Conservation (phyloP, 495 filamentous ascomycete species). For the Trichoderma orchidacearum region DNA sequence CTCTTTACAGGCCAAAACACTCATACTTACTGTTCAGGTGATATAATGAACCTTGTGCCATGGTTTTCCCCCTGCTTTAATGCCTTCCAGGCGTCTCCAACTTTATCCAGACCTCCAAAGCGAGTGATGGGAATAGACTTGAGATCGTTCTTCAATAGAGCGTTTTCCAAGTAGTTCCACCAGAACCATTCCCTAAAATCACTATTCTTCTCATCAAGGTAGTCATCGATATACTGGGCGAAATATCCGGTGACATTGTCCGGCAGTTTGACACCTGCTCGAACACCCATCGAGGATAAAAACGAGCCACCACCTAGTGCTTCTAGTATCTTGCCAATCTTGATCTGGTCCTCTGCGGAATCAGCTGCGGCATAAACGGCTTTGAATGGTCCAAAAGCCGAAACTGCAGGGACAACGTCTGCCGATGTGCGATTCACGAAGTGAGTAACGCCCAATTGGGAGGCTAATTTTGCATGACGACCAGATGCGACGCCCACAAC, state of each 20-base stretch:
- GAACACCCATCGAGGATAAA: slow-evolving; percentile 8
- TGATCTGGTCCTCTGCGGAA: slow-evolving; percentile 5
- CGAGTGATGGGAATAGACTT: slow-evolving; percentile 6
- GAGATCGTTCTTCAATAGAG: not conserved
- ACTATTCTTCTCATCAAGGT: slow-evolving; percentile 5
- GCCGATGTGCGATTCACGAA: slow-evolving; percentile 6
- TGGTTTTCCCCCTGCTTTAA: not conserved
- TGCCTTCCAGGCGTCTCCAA: not conserved
- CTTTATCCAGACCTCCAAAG: not conserved
- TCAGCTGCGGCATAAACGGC: slow-evolving; percentile 7
- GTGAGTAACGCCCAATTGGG: not conserved
- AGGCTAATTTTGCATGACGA: not conserved
- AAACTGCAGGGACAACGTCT: slow-evolving; percentile 2
- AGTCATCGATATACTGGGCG: slow-evolving; percentile 8
- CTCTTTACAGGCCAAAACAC: not conserved
- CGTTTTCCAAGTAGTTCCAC: slow-evolving; percentile 7
- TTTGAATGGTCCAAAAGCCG: slow-evolving; percentile 6
- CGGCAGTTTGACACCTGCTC: slow-evolving; percentile 5
- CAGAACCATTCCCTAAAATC: slow-evolving; percentile 8
- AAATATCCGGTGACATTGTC: slow-evolving; percentile 4
- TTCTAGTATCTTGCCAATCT: slow-evolving; percentile 5
- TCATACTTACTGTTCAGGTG: not conserved
- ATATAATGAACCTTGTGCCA: not conserved
- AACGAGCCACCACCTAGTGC: slow-evolving; percentile 7
- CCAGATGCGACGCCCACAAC: not conserved